These are phyloP conservation scores for Kodamaea arcana DNA, from an alignment of 1,139 yeast species.

Conservation along the genomic window DNA sequence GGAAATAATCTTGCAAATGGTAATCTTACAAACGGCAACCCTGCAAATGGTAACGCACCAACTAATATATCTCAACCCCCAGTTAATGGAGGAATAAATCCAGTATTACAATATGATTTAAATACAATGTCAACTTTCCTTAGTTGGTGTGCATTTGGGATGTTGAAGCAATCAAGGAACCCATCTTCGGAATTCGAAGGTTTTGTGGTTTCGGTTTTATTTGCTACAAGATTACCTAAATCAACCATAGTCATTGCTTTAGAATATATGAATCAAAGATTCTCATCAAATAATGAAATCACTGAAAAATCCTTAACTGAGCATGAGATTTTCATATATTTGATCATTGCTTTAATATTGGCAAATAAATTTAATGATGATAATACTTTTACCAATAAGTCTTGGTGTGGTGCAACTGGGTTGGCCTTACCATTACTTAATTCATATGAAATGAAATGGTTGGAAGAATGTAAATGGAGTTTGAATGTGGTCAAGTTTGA, in stretches of 20 bases:
- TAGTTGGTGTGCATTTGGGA: constrained; percentile 61
- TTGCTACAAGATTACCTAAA: constrained; percentile 87
- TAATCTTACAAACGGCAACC: constrained; percentile 2
- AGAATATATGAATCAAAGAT: constrained; percentile 61
- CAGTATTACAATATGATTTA: constrained; percentile 75
- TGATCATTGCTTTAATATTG: constrained; percentile 69
- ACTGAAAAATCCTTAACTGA: constrained; percentile 28
- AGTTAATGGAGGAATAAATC: constrained; percentile 69
- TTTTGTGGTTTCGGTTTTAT: constrained; percentile 63
- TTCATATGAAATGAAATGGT: constrained; percentile 70
- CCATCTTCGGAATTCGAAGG: constrained; percentile 56
- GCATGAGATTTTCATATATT: constrained; percentile 52
- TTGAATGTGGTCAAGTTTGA: constrained; percentile 44
- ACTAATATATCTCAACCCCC: too few species aligned
- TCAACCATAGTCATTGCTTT: constrained; percentile 75
- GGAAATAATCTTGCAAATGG: not conserved
- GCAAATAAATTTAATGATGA: constrained; percentile 96
- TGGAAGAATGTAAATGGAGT: constrained; percentile 47
- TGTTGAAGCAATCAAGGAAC: constrained; percentile 46
- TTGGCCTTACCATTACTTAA: constrained; percentile 60
- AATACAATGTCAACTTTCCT: constrained; percentile 74
- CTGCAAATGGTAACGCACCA: constrained; percentile 14
- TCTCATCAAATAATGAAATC: constrained; percentile 19
- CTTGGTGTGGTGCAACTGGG: constrained; percentile 96
- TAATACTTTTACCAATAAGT: constrained; percentile 89